Conservation (phyloP, 306 rosid genomes). For the Vigna reflexopilosa region DNA sequence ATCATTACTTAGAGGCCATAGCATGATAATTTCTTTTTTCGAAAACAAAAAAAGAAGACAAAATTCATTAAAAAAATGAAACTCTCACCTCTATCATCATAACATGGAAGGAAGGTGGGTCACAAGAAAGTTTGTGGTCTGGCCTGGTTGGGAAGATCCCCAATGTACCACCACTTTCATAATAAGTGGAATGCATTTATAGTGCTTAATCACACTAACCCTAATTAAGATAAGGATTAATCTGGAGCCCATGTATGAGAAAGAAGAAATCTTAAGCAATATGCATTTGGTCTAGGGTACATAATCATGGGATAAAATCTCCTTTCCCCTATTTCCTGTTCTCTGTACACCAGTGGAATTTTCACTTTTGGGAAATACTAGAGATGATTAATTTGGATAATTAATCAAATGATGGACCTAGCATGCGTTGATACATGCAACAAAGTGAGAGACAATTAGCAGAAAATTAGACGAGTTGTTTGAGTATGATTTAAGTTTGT, state of each 20-base stretch:
- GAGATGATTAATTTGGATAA: neutral
- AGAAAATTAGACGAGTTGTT: neutral
- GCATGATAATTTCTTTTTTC: neutral
- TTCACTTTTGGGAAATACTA: neutral
- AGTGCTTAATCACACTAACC: slow-evolving; percentile 46
- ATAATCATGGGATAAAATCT: neutral
- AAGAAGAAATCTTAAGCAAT: neutral
- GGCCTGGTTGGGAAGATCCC: slow-evolving; percentile 56
- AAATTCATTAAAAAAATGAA: neutral
- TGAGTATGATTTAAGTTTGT: slow-evolving; percentile 37
- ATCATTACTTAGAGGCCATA: slow-evolving; percentile 58
- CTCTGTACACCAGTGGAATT: neutral
- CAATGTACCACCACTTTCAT: slow-evolving; percentile 35
- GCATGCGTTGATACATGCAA: neutral
- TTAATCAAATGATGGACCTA: neutral
- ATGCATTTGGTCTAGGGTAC: neutral
- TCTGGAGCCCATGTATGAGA: neutral
- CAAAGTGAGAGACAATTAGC: neutral
- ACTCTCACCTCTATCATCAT: slow-evolving; percentile 50
- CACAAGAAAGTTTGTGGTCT: slow-evolving; percentile 54
- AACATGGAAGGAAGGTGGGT: slow-evolving; percentile 57
- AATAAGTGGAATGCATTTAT: slow-evolving; percentile 44
- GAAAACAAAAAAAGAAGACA: slow-evolving; percentile 29
- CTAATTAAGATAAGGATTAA: slow-evolving; percentile 29
- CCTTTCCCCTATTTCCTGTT: neutral